Percentiles rank a stretch among this genome's conserved stretches.
Evolutionary conservation across 2,329 filamentous ascomycete genomes (phyloP).

Genomic region (Aspergillus udagawae): DNA sequence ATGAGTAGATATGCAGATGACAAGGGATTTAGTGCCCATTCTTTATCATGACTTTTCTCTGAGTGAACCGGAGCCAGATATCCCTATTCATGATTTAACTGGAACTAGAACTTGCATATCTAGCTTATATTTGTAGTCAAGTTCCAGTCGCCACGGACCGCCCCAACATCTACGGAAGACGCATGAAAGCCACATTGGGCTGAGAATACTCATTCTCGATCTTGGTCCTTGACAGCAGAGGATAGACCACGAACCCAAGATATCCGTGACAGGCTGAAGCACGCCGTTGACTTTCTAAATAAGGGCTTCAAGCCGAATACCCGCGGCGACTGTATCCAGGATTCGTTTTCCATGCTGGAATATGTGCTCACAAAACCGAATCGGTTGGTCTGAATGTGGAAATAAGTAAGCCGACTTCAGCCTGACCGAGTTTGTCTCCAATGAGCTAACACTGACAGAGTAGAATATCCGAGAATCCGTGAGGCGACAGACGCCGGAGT

Average conservation of each 20-base stretch:
- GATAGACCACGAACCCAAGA: conserved; percentile 11
- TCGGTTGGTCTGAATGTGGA: conserved; percentile 40
- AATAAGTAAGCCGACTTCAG: conserved; percentile 29
- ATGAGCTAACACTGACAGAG: neutral
- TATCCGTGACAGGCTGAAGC: conserved; percentile 25
- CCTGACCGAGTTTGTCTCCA: neutral
- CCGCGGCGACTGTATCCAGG: conserved; percentile 36
- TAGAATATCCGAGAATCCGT: conserved; percentile 41
- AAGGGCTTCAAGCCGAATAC: conserved; percentile 39
- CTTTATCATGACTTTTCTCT: conserved; percentile 43
- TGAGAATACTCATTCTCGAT: conserved; percentile 6
- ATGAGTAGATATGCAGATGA: conserved; percentile 39
- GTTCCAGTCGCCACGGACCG: conserved; percentile 9
- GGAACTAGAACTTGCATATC: conserved; percentile 2
- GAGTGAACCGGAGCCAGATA: conserved; percentile 41
- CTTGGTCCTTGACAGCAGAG: conserved; percentile 18
- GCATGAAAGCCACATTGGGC: neutral
- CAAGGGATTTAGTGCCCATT: conserved; percentile 38
- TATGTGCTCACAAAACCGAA: conserved; percentile 32
- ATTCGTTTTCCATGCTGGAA: conserved; percentile 35
- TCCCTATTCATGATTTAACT: conserved; percentile 38
- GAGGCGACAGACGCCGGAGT: conserved; percentile 34
- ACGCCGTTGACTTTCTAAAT: conserved; percentile 37
- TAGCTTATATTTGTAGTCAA: conserved; percentile 30
- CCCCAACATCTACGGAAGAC: neutral